A percentile compares a stretch with the other conserved stretches of the same genome.
Evolutionary conservation across 176 grass and related monocot species (phyloP).

Genomic region (Alopecurus myosuroides): DNA sequence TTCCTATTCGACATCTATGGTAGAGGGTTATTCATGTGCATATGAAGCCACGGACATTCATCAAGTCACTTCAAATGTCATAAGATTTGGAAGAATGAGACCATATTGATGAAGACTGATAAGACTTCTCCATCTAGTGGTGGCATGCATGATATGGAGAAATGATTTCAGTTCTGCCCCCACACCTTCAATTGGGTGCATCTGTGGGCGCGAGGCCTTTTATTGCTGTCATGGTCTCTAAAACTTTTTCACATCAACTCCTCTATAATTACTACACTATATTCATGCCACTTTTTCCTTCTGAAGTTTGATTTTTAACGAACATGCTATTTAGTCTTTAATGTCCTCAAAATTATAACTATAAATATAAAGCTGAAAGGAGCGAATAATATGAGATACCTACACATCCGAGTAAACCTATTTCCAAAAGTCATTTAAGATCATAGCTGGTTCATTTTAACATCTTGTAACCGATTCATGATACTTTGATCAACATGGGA

Average conservation of each 20-base stretch:
- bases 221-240: background rate
- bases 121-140: slow-evolving; percentile 28
- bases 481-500: too few relatives aligned
- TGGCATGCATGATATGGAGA: background rate
- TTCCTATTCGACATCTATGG: background rate
- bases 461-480: too few relatives aligned
- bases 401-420: too few relatives aligned
- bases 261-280: background rate
- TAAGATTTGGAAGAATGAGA: background rate
- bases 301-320: background rate
- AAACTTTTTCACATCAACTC: slow-evolving; percentile 7
- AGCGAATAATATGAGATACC: too few relatives aligned
- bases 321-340: background rate
- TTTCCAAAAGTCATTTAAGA: too few relatives aligned
- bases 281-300: background rate
- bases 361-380: too few relatives aligned
- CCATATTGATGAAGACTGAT: background rate
- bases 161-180: slow-evolving; percentile 3
- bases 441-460: too few relatives aligned
- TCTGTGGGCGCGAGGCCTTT: background rate
- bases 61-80: slow-evolving; percentile 17
- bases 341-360: too few relatives aligned
- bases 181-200: background rate
- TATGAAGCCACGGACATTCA: slow-evolving; percentile 7
- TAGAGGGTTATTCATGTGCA: slow-evolving; percentile 12